Base-by-base conservation (phyloP, 805 yeast genomes). In the Myxozyma lipomycoides region DNA sequence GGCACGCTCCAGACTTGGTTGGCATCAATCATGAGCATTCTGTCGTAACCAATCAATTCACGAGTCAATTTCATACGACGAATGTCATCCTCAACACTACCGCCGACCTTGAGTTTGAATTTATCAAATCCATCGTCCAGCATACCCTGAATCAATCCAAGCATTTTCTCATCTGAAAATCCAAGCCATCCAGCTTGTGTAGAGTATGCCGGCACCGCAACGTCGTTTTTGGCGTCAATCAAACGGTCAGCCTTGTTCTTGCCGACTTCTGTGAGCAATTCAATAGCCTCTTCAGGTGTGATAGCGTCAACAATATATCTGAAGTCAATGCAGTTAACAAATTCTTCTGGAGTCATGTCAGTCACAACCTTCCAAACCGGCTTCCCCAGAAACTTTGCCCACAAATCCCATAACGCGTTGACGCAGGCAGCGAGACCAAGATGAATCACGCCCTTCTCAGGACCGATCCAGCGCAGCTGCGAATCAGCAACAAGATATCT, bases 171-270 rank as follows among this genome's bases (percentile, higher is more conserved):
- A 38, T 70, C 76, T 30, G 62, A 55, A 53, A 68, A 72, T 4
- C 73, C 75, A 17, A 72, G 62, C 76, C 76, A 72, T 17, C 76
- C 76, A 3, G 76, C 75, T 32, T 72, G 64, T n/a, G 76, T 72
- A 25, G 76, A 72, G 55, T 72, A 72, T 3, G 73, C 73, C 2
- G 74, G 76, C 22, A 72, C 76, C 1, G 74, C 75, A 6, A 49
- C 49, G 53, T 66, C 64, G 28, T 60, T 56, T 17, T 56, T 40
- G 3, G 73, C 74, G 18, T 67, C 67, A 43, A 64, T 40, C 28
- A 70, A 30, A 44, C 74, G 55, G 40, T 61, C 59, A 40, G 60
- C 65, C 56, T 70, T 72, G 7, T 69, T 72, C 1, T 34, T 45
- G 23, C 61, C 61, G 7, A 68, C 63, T 39, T 64, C 54, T 47